Evolutionary conservation across 331 rosid species (phyloP), one percentile per base, ranked within the genome.

Genomic region (Arachis monticola): DNA sequence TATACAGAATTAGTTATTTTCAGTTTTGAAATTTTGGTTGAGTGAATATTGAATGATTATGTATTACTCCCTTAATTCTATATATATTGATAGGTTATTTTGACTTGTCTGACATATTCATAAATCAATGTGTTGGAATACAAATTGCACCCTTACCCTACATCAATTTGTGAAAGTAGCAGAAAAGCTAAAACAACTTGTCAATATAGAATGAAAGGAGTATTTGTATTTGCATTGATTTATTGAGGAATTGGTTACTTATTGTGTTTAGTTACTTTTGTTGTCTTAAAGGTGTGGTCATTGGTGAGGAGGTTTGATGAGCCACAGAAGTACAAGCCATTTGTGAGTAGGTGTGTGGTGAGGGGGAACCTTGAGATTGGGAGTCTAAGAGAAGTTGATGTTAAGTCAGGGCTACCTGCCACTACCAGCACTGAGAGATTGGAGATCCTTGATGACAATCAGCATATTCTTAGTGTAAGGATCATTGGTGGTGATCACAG

Each of bases 391-490:
- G 97, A 93, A 69, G 97, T 93, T 69, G 97, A 88, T 85, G 97
- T 93, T 32, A 93, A 86, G 78, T 93, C 98, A 0, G 98, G 98
- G 52, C 98, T 93, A 86, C 98, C 98, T 67, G 98, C 97, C 60
- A 93, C 98, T 10, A 93, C 98, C n/a, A 93, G 98, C 70, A 93
- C 98, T 10, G 98, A 93, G 77, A 87, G 98, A 88, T 83, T 93
- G 93, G 98, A 93, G 79, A 80, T 86, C 40, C 97, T 93, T 67
- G 97, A 93, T 67, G 98, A 93, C 46, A 81, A 91, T 4, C 86
- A 85, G 79, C 98, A 93, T 81, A 77, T 91, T 52, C 85, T 93
- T 42, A 88, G 97, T 81, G 82, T 93, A 76, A 88, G 81, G 86
- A 91, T 93, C 56, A 79, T 93, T 66, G 98, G 98, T 11, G 98